Evolutionary conservation across 2,329 filamentous ascomycete species (phyloP).

Genomic region (Exophiala alcalophila): DNA sequence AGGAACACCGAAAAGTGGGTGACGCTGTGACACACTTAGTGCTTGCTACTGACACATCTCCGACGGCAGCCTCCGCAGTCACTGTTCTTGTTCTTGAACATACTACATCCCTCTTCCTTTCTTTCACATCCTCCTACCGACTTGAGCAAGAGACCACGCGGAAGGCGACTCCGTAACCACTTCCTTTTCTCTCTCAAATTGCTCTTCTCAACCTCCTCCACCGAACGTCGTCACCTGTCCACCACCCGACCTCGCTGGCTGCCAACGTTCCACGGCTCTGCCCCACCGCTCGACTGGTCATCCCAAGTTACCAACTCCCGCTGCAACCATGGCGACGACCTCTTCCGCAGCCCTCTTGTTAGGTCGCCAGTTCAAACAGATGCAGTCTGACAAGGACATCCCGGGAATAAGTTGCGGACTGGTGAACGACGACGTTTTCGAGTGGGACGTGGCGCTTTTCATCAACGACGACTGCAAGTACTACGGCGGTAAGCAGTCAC

Average conservation of each 20-base stretch:
- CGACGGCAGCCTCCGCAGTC: no score
- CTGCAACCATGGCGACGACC: constrained; percentile 39
- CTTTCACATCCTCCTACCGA: no score
- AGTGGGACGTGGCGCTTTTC: constrained; percentile 99
- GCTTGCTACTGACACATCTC: no score
- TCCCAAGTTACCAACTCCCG: no score
- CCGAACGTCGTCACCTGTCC: no score
- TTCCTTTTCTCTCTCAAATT: background rate
- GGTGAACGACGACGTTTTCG: constrained; percentile 81
- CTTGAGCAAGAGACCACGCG: background rate
- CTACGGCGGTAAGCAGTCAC: constrained; percentile 79
- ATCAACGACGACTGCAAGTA: constrained; percentile 90
- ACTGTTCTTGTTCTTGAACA: no score
- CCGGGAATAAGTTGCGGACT: constrained; percentile 92
- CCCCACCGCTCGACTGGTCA: background rate
- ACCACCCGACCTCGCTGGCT: no score
- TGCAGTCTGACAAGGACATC: constrained; percentile 86
- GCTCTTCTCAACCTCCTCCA: background rate
- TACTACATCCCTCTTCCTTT: no score
- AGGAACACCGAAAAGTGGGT: no score
- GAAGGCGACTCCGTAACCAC: background rate
- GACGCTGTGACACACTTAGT: no score
- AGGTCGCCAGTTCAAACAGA: constrained; percentile 83
- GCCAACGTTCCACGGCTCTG: no score
- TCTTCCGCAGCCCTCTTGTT: constrained; percentile 70